Base-by-base conservation (phyloP, 345 rosid species). In the Gossypium thurberi region DNA sequence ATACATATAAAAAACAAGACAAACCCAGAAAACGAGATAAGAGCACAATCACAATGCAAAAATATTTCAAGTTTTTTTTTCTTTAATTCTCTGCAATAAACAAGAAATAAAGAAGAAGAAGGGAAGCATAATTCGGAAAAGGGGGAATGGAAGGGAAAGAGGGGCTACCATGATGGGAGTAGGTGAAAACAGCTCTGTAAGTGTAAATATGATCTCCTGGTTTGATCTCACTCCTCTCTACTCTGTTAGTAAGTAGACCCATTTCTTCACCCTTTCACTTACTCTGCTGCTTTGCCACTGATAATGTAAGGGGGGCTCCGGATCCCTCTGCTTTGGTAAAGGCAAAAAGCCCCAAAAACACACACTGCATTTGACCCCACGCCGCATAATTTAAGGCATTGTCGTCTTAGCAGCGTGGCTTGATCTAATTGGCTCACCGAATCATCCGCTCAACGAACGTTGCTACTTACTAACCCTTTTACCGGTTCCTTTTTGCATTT, bases 131-230 rank as follows among this genome's bases (percentile, higher is more conserved):
- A 33, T 0, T 33, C 6, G 40, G 6, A 33, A 33, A 33, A 33
- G 40, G 7, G 40, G 6, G 1, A 65, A 74, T 70, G 14, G 69
- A 56, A 40, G 40, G 60, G 12, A 76, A 64, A 58, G 51, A 15
- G 48, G 33, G 51, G 60, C 26, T 79, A 95, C 99, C 98, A 44
- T 95, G 99, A 77, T 95, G 98, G 80, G 99, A 93, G 79, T 95
- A 93, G 75, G 99, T 74, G 81, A 93, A 95, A 50, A 95, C 84
- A 53, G 96, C 99, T 77, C 97, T 85, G 87, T 95, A 95, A 83
- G 97, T 88, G 85, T 95, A 95, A 84, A 95, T 88, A 73, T 95
- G 98, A 81, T 92, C 97, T 43, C 99, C 99, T 37, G 98, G 79
- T 51, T 80, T 88, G 82, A 95, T 75, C 80, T 87, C 96, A 79